phyloP scores from a whole-genome alignment of 1,284 basidiomycete genomes.

The Psilocybe mexicana region DNA sequence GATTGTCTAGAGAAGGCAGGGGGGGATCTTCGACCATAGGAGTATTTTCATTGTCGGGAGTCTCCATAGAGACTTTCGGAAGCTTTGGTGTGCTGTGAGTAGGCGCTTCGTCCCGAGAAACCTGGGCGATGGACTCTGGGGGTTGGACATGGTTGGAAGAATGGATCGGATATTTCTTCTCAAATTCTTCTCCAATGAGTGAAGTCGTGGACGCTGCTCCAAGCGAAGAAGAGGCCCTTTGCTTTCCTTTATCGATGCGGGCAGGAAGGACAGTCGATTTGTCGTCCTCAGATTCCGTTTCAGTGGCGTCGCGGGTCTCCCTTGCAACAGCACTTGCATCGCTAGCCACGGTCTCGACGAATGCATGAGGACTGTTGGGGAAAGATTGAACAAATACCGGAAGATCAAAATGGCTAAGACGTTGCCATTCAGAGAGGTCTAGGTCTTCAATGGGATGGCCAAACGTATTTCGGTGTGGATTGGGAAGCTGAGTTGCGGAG shows the following conservation, averaged over 20 bases:
- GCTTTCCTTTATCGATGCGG: constrained; percentile 54
- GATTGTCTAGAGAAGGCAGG: constrained; percentile 47
- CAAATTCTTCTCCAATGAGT: constrained; percentile 49
- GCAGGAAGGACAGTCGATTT: constrained; percentile 29
- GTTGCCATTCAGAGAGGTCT: constrained; percentile 65
- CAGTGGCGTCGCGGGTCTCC: constrained; percentile 8
- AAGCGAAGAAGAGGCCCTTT: constrained; percentile 39
- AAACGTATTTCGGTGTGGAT: constrained; percentile 56
- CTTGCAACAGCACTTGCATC: constrained; percentile 20
- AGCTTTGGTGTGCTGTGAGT: constrained; percentile 39
- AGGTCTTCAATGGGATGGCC: constrained; percentile 40
- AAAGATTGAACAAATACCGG: constrained; percentile 32
- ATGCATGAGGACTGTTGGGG: constrained; percentile 54
- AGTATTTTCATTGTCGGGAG: neutral
- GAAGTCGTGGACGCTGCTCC: constrained; percentile 60
- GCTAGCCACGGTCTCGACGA: constrained; percentile 60
- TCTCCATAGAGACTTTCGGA: neutral
- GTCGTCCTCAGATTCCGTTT: constrained; percentile 22
- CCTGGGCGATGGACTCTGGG: constrained; percentile 3
- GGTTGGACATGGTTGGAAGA: constrained; percentile 44
- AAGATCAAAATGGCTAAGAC: constrained; percentile 33
- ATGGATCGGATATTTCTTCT: constrained; percentile 62
- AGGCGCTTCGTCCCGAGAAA: constrained; percentile 14
- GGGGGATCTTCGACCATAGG: constrained; percentile 47
- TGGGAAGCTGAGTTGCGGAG: constrained; percentile 32